A percentile compares a stretch with the other conserved stretches of the same genome.
Conservation (phyloP, 2,329 filamentous ascomycete genomes). For the Calonectria pseudoreteaudii region DNA sequence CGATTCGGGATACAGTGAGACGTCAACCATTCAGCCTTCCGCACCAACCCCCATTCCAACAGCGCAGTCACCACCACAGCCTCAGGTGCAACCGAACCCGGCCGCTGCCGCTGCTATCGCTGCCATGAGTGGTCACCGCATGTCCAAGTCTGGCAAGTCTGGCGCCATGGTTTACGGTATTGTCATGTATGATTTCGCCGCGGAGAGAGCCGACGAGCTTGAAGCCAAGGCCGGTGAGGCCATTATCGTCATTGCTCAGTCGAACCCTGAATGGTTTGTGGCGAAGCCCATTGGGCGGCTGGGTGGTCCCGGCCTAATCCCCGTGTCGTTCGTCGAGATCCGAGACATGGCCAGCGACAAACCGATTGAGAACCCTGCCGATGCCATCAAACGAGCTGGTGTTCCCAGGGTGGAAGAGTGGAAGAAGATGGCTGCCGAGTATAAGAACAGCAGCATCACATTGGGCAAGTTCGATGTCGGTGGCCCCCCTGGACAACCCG, state of each 20-base stretch:
- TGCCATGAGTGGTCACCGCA: conserved; percentile 54
- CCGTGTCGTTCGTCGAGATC: conserved; percentile 96
- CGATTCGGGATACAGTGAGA: conserved; percentile 83
- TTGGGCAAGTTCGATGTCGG: conserved; percentile 86
- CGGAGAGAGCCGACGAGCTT: conserved; percentile 94
- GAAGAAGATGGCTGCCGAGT: conserved; percentile 99
- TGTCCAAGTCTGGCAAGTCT: conserved; percentile 64
- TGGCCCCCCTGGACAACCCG: conserved; percentile 48
- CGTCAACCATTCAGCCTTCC: conserved; percentile 45
- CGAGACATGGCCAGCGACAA: conserved; percentile 91
- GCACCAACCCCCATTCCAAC: not conserved
- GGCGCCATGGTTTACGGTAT: conserved; percentile 96
- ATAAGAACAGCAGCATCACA: conserved; percentile 99
- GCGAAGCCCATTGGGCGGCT: conserved; percentile 98
- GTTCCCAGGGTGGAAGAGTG: conserved; percentile 97
- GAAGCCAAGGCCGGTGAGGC: conserved; percentile 95
- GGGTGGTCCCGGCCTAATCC: conserved; percentile 95
- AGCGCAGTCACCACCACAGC: conserved; percentile 22
- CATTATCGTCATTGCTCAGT: conserved; percentile 98
- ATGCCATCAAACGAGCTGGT: conserved; percentile 87
- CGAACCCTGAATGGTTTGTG: conserved; percentile 98
- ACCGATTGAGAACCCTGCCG: conserved; percentile 83
- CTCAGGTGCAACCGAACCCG: conserved; percentile 26
- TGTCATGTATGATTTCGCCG: conserved; percentile 96
- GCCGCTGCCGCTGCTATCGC: conserved; percentile 22